Percentiles rank a stretch among this genome's conserved stretches.
Evolutionary conservation across 176 grass and related monocot genomes (phyloP).

Genomic region (Eremochloa ophiuroides): DNA sequence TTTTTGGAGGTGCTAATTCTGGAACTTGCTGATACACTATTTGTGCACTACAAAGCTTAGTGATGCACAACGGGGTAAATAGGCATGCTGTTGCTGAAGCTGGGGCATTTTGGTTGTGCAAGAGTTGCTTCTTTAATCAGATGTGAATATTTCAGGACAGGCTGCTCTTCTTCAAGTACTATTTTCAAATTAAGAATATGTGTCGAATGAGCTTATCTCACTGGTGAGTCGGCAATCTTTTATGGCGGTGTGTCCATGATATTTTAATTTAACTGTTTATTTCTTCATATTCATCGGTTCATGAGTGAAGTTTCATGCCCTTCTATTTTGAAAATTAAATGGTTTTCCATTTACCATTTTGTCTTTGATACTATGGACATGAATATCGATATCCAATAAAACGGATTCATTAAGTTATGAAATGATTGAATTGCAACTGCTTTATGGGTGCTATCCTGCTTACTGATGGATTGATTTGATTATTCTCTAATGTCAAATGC

Average conservation of each 20-base stretch:
- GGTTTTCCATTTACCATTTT: background rate
- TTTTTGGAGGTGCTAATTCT: no score
- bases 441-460: background rate
- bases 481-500: slow-evolving; percentile 29
- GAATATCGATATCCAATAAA: slow-evolving; percentile 8
- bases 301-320: background rate
- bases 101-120: no score
- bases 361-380: background rate
- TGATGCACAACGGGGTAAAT: no score
- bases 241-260: background rate
- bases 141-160: no score
- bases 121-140: no score
- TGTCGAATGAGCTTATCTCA: slow-evolving; percentile 96
- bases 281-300: slow-evolving; percentile 31
- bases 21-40: no score
- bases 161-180: no score
- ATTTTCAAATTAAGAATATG: no score
- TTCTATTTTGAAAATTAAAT: slow-evolving; percentile 17
- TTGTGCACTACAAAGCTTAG: no score
- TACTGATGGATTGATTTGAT: background rate
- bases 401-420: background rate
- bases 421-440: slow-evolving; percentile 1
- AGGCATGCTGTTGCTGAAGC: no score
- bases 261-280: background rate
- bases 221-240: slow-evolving; percentile 50